Base-by-base conservation (phyloP, 225 moss, liverwort and hornwort species). In the Thuidium tamariscinum region DNA sequence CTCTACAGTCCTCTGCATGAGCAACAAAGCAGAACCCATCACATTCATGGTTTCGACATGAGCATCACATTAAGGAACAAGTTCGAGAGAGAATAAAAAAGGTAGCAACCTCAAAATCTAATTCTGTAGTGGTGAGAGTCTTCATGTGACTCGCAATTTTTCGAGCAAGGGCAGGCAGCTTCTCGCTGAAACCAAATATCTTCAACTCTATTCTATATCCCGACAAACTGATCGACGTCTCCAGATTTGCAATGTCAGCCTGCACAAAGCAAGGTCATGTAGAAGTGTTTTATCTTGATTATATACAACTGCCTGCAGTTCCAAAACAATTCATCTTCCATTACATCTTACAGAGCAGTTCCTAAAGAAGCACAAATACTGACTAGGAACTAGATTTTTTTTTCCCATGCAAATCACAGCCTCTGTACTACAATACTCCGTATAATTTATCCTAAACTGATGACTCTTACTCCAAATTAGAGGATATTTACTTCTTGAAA, bases 181-280 rank as follows among this genome's bases (percentile, higher is more conserved):
- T 98, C 86, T 98, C 97, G 82, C 95, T 96, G 77, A 98, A 98
- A 20, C 97, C 96, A 83, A 89, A 95, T 70, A 96, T 91, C 92
- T 95, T 95, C 76, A 96, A 54, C 86, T 96, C 96, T 76, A 98
- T 89, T 90, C 88, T 96, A 36, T 86, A 92, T 46, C 95, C 95
- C 55, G 94, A 88, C 81, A 95, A 60, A 83, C 93, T 92, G 82
- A 98, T 89, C n/a, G 95, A 95, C n/a, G 95, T 94, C 89, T 93
- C 88, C 57, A 98, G 88, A 90, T 98, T 96, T 61, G 96, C 97
- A 66, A 92, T 64, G 72, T 94, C 91, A 83, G 95, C 96, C 95
- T 95, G 77, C 87, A 36, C 49, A 79, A 68, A 22, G 7, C 15
- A 63, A 91, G 51, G 72, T 39, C 77, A 82, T 42, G 29, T 18